Conservation (phyloP, 2,329 filamentous ascomycete genomes). For the Calonectria pteridis region DNA sequence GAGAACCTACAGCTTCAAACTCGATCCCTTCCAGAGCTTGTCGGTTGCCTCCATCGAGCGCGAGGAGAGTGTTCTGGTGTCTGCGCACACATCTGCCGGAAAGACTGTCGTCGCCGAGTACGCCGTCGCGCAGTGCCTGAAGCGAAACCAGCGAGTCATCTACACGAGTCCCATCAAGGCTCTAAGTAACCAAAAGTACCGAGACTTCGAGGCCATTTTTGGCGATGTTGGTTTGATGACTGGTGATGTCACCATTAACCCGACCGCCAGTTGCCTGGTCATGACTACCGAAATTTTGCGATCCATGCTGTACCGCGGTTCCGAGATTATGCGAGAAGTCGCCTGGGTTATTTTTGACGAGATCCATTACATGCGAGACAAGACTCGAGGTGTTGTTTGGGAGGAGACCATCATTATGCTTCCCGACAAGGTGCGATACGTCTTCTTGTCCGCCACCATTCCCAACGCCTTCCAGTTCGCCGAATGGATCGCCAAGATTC, state of each 20-base stretch:
- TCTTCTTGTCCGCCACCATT: conserved; percentile 97
- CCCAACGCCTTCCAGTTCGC: conserved; percentile 99
- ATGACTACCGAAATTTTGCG: conserved; percentile 99
- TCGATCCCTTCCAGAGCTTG: conserved; percentile 97
- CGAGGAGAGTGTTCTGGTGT: conserved; percentile 96
- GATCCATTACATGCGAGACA: conserved; percentile 98
- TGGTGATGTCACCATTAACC: conserved; percentile 98
- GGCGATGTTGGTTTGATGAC: conserved; percentile 99
- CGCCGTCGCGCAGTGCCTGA: conserved; percentile 95
- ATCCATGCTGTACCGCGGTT: conserved; percentile 97
- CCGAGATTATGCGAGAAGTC: conserved; percentile 99
- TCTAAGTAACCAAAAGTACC: conserved; percentile 97
- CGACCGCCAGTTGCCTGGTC: conserved; percentile 95
- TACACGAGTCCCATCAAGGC: conserved; percentile 99
- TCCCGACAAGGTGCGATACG: conserved; percentile 98
- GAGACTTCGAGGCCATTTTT: conserved; percentile 96
- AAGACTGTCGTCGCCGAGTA: conserved; percentile 99
- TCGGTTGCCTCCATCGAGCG: conserved; percentile 95
- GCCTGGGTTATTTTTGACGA: conserved; percentile 99
- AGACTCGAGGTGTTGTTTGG: conserved; percentile 95
- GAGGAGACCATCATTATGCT: conserved; percentile 98
- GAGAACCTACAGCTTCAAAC: conserved; percentile 85
- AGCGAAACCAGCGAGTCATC: conserved; percentile 97
- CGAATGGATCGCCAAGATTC: conserved; percentile 98
- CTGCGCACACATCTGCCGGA: conserved; percentile 96